Conservation (phyloP, 306 rosid species). For the Vigna radiata region DNA sequence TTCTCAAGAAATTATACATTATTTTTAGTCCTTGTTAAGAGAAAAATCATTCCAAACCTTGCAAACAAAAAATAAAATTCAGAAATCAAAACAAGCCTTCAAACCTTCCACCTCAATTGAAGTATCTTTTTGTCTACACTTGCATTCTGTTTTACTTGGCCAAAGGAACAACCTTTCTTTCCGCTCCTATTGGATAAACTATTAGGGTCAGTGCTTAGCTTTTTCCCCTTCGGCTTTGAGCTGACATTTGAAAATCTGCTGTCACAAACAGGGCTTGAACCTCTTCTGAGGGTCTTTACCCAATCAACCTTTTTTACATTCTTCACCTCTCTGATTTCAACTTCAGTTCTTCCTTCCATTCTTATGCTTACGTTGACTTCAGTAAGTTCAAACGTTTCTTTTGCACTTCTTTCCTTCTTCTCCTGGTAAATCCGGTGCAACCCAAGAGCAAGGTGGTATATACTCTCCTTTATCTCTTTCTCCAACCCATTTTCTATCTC, state of each 20-base stretch:
- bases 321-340: constrained; percentile 64
- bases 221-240: constrained; percentile 28
- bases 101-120: constrained; percentile 55
- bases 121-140: constrained; percentile 33
- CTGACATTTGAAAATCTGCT: constrained; percentile 32
- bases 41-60: not conserved
- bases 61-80: not conserved
- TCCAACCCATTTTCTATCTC: constrained; percentile 75
- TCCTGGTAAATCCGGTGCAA: constrained; percentile 61
- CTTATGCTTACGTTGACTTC: constrained; percentile 68
- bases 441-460: constrained; percentile 70
- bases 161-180: not conserved
- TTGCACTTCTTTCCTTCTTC: constrained; percentile 49
- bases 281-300: constrained; percentile 58
- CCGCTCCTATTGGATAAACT: constrained; percentile 8
- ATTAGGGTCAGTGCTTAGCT: not conserved
- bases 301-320: constrained; percentile 62
- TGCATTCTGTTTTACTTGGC: not conserved
- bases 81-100: constrained; percentile 18
- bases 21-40: not conserved
- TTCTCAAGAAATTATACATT: too few relatives aligned
- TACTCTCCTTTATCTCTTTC: constrained; percentile 68
- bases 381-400: constrained; percentile 42
- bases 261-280: constrained; percentile 43
- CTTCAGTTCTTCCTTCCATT: constrained; percentile 67